Evolutionary conservation across 768 basidiomycete species (phyloP).

Genomic region (Auricularia heimuer): DNA sequence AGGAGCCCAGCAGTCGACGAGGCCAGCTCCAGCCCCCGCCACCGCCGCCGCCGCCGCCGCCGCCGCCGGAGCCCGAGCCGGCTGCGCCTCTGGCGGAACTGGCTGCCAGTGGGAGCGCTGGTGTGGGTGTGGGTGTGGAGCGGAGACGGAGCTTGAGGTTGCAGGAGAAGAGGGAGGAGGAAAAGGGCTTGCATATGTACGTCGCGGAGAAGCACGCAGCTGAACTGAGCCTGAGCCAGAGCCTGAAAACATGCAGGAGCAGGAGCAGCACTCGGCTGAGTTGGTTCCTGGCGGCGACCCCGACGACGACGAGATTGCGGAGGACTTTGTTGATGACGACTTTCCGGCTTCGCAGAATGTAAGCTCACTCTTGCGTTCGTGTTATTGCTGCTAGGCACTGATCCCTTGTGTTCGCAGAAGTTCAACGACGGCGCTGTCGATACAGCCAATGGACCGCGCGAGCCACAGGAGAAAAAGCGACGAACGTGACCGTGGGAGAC

Average conservation of each 20-base stretch:
- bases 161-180: neutral
- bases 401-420: constrained; percentile 31
- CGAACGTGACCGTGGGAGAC: constrained; percentile 69
- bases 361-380: constrained; percentile 9
- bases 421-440: constrained; percentile 65
- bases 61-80: constrained; percentile 9
- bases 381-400: too few species aligned
- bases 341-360: constrained; percentile 55
- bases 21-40: too few species aligned
- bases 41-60: too few species aligned
- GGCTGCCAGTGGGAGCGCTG: too few species aligned
- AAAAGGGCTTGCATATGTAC: neutral
- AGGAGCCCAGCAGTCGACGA: too few species aligned
- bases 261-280: constrained; percentile 5
- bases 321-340: constrained; percentile 78
- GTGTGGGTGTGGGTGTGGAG: constrained; percentile 31
- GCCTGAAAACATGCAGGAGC: constrained; percentile 10
- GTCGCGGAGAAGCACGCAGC: constrained; percentile 10
- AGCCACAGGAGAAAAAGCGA: constrained; percentile 52
- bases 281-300: constrained; percentile 4
- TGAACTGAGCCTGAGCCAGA: constrained; percentile 4
- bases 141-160: constrained; percentile 78
- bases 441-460: constrained; percentile 55
- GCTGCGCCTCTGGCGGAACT: constrained; percentile 19
- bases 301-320: constrained; percentile 51